Evolutionary conservation across 192 early-diverging fungal genomes (phyloP), one percentile per base, ranked within the genome.

Genomic region (Haplosporangium gracile): DNA sequence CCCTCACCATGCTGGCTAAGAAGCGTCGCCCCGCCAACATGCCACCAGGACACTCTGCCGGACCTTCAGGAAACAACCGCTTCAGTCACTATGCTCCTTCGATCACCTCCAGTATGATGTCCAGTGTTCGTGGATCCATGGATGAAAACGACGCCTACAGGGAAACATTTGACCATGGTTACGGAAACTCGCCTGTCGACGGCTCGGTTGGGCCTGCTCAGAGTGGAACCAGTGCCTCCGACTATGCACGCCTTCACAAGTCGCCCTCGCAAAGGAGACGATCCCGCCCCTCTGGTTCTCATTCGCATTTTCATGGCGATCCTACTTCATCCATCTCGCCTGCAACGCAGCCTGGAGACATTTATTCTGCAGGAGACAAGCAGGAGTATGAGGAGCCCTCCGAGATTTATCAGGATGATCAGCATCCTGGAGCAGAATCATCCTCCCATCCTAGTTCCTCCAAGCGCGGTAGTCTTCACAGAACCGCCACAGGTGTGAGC

Each of bases 1-100:
- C 95, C 6, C 65, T 96, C 10, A 89, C 90, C 5, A 82, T 93
- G 82, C 79, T 88, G 72, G 70, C 74, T 32, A 74, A 69, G 47
- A 81, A 75, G 69, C 68, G 57, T 51, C 80, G 26, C 49, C 40
- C 63, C 15, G 47, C 39, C 29, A 36, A 16, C 51, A 3, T 42
- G n/a, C 29, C 68, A 24, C 7, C 49, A 69, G 68, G 68, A 32
- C 55, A 39, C 20, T n/a, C 32, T 24, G 11, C 72, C 24, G 76
- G 78, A 79, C 55, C 43, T 5, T 32, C 76, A 26, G 72, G 39
- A 32, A 76, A 70, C 71, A 76, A 71, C 22, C 78, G 83, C 42
- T 55, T 76, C 60, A 85, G 83, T 40, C 36, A n/a, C 26, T 86
- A 86, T 75, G 74, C 84, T 5, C 79, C 79, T 39, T 86, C 84